Evolutionary conservation across 768 basidiomycete genomes (phyloP), one percentile per base, ranked within the genome.

Genomic region (Neoboletus brunneissimus): DNA sequence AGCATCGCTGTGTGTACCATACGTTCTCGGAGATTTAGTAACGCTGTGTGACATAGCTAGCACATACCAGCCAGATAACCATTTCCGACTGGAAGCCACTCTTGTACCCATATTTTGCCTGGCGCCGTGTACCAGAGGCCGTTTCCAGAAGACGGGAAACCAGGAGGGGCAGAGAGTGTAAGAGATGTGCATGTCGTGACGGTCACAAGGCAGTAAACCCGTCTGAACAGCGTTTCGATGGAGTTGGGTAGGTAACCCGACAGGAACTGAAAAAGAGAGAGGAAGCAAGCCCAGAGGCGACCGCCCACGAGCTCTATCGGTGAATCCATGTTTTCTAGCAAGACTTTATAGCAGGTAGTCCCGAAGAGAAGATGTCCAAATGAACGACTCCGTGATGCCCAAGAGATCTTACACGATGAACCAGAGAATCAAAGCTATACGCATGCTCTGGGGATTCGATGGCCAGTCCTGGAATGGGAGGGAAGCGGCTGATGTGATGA

Each of bases 61-160:
- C 5, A 63, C 73, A 42, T 63, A 82, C 85, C 86, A 61, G 78
- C 87, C 47, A 89, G 75, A 63, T 82, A 86, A 1, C 88, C 88
- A 69, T 91, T 91, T 34, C 88, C 88, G 29, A 89, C 74, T 0
- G 89, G 89, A 27, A 90, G 79, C 64, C 74, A 84, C 43, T 87
- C 80, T 44, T 76, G 75, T 0, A 77, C 70, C 88, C 88, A 90
- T 20, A 76, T 66, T 0, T 66, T 66, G 2, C 81, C 85, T 0
- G 81, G 78, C 16, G 76, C 55, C 4, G 72, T 79, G 60, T 85
- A 90, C 88, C 88, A 90, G 29, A 90, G 74, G 7, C 82, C 88
- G 70, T 90, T 89, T n/a, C 88, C 88, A 13, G 85, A 84, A 4
- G 72, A 59, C 0, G 88, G 88, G 63, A 90, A 88, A n/a, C 76